Conservation (phyloP, 1,284 basidiomycete species). For the Heliocybe sulcata region DNA sequence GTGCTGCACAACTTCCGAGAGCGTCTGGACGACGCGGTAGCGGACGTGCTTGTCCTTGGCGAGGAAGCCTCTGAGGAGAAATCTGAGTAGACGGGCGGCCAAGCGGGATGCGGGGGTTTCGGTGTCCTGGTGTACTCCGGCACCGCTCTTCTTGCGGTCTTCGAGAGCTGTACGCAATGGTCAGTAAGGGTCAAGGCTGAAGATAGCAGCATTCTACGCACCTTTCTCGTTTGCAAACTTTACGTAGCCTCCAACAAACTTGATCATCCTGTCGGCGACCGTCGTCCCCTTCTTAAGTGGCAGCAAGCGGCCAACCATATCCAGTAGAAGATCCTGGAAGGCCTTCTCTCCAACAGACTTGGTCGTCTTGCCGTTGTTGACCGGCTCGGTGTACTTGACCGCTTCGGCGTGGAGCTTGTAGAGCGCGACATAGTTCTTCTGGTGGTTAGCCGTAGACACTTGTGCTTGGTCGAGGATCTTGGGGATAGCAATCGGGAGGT, state of each 20-base stretch:
- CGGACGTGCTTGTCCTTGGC: slow-evolving; percentile 90
- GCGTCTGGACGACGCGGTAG: slow-evolving; percentile 72
- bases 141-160: slow-evolving; percentile 26
- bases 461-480: slow-evolving; percentile 83
- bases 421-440: slow-evolving; percentile 87
- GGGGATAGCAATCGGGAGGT: slow-evolving; percentile 28
- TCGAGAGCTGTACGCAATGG: slow-evolving; percentile 29
- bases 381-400: slow-evolving; percentile 45
- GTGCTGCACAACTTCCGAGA: slow-evolving; percentile 76
- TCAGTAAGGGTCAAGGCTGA: too few relatives aligned
- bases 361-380: slow-evolving; percentile 40
- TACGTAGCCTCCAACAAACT: slow-evolving; percentile 82
- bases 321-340: slow-evolving; percentile 73
- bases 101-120: slow-evolving; percentile 74
- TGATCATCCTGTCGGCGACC: slow-evolving; percentile 77
- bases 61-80: slow-evolving; percentile 77
- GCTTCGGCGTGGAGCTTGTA: slow-evolving; percentile 77
- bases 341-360: slow-evolving; percentile 74
- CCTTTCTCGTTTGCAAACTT: slow-evolving; percentile 77
- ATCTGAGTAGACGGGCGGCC: slow-evolving; percentile 63
- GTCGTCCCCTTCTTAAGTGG: slow-evolving; percentile 80
- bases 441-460: slow-evolving; percentile 76
- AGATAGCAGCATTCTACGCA: too few relatives aligned
- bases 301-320: slow-evolving; percentile 66
- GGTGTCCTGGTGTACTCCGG: slow-evolving; percentile 58